Base-by-base conservation (phyloP, 345 rosid species). In the Populus simonii region DNA sequence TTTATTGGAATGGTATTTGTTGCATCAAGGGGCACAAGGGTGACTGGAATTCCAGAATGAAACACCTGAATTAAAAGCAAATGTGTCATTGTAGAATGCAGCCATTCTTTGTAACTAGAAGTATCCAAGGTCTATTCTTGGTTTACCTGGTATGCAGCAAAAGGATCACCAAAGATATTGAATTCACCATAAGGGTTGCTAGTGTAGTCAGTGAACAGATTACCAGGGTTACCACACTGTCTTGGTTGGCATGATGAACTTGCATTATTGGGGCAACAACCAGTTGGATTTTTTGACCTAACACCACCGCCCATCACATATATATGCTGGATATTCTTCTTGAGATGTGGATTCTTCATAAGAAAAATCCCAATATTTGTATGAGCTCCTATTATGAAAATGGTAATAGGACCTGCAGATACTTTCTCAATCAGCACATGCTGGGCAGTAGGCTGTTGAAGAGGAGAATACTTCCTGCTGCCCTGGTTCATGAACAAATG, bases 241-340 rank as follows among this genome's bases (percentile, higher is more conserved):
- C 80, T 61, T 25, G 86, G 87, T 79, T 78, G 81, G 88, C 92
- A 91, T 71, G 93, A 62, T 5, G 74, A 57, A 55, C 80, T 80
- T 38, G 91, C 69, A 78, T 86, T 85, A 16, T 71, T 10, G 1
- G 92, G 90, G 81, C 96, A 92, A 35, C 97, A 92, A 15, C 91
- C 94, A 0, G 91, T 90, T 0, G 92, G 93, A 71, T 91, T 91
- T 62, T 38, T 71, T 0, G 92, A 86, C 80, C 93, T 85, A 78
- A 94, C 94, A 6, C 93, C 95, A 45, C 98, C 98, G 8, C 98
- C 98, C 98, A 94, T 94, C 3, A 89, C 76, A 74, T 89, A 94
- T 43, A 93, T 87, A 35, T 89, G 95, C 88, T 93, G 82, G 67
- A 94, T 75, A 77, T 94, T 90, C 77, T 86, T 89, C 91, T 88